Evolutionary conservation across 2,329 filamentous ascomycete species (phyloP).

Genomic region (Cercospora brassicicola): DNA sequence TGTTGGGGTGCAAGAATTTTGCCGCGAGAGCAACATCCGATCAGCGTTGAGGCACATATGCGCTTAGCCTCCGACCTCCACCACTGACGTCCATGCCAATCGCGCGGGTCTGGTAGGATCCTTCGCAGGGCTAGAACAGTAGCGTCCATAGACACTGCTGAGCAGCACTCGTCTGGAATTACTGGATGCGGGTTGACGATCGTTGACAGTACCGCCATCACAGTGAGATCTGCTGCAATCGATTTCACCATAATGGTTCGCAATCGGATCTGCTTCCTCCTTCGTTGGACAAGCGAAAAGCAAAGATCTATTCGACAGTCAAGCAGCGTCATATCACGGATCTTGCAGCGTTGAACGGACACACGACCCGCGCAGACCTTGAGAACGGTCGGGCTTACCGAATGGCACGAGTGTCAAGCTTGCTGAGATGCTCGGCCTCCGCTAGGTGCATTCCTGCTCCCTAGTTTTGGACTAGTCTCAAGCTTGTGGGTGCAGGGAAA

Average conservation of each 20-base stretch:
- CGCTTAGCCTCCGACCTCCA: background rate
- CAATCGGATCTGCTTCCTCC: background rate
- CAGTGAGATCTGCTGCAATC: background rate
- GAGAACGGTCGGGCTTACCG: background rate
- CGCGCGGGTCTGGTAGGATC: background rate
- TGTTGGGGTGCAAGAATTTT: conserved; percentile 11
- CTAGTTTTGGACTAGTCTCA: conserved; percentile 7
- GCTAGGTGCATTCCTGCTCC: conserved; percentile 15
- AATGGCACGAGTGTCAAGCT: conserved; percentile 14
- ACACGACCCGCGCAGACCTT: background rate
- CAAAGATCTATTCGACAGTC: background rate
- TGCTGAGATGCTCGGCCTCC: conserved; percentile 16
- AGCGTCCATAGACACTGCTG: background rate
- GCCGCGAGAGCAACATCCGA: background rate
- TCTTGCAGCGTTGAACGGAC: background rate
- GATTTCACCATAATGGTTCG: background rate
- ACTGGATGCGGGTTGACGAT: background rate
- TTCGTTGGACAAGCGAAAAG: background rate
- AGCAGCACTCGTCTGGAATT: background rate
- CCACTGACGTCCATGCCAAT: background rate
- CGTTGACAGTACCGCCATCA: background rate
- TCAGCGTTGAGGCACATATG: background rate
- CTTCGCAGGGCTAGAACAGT: background rate
- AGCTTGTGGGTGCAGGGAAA: background rate
- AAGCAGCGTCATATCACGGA: background rate